phyloP scores from a whole-genome alignment of 305 asterid genomes.

The Withania somnifera region DNA sequence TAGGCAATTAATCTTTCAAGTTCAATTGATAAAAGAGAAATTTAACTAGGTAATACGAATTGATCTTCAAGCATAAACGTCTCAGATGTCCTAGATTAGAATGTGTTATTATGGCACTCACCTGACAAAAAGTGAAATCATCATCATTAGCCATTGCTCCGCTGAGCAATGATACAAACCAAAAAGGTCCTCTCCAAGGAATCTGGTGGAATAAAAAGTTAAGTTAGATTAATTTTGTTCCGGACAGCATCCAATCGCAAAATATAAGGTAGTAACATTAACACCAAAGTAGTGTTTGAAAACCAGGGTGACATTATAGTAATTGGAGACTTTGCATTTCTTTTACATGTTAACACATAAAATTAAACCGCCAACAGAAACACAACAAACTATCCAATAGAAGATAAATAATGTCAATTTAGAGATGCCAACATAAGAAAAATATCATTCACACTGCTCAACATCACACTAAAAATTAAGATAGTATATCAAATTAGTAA shows the following conservation, averaged over 20 bases:
- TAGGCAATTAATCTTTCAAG: background rate
- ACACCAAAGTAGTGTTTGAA: background rate
- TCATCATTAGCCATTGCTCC: slow-evolving; percentile 37
- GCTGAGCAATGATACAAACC: background rate
- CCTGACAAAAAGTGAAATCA: slow-evolving; percentile 60
- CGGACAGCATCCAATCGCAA: background rate
- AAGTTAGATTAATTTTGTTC: background rate
- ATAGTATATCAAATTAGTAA: background rate
- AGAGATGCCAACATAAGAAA: background rate
- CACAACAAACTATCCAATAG: background rate
- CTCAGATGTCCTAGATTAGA: background rate
- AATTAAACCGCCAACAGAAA: background rate
- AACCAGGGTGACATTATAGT: background rate
- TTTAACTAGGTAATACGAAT: background rate
- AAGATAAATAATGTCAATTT: background rate
- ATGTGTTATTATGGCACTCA: slow-evolving; percentile 13
- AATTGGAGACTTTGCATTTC: background rate
- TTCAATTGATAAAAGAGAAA: background rate
- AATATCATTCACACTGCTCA: background rate
- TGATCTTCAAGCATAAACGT: background rate
- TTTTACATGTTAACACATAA: background rate
- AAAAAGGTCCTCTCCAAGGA: background rate
- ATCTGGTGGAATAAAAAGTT: background rate
- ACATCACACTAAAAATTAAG: background rate
- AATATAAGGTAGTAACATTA: background rate